Base-by-base conservation (phyloP, 2,329 filamentous ascomycete species). In the Diplodia sapinea region DNA sequence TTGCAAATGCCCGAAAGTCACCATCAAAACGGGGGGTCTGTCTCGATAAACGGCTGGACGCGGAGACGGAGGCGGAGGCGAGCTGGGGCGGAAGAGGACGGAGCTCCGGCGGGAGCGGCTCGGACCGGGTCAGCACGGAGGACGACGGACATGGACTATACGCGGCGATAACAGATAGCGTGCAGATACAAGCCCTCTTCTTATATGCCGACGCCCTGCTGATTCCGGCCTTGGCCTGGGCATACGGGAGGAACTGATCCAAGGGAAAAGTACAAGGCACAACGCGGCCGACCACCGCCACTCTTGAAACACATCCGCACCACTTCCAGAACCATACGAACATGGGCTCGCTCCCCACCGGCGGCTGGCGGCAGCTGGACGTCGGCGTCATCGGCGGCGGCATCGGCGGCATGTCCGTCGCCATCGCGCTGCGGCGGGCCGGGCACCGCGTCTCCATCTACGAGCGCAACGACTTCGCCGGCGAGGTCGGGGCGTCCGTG, bases 381-480 rank as follows among this genome's bases (percentile, higher is more conserved):
- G 70, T 84, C 57, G 83, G 75, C 47, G 77, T 86, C 2, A 74
- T 85, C 47, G 84, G 84, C 13, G 84, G 83, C 36, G 85, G 85
- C 7, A 84, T 86, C 65, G 85, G 85, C 29, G 85, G 86, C 49
- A 76, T 87, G 57, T 81, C 80, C 17, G 79, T 79, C 2, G 82
- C 83, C 0, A 83, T 85, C 57, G 81, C 85, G 1, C 79, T 88
- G 6, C 81, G 85, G 26, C 82, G 83, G 26, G 81, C 82, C 17
- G 86, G 86, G 61, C 85, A 87, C 73, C 75, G 78, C 4, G 84
- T 87, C 2, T 89, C 86, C 23, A 84, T 91, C 70, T 91, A 91
- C 73, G 89, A 90, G 74, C 85, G 85, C 47, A 82, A 84, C 40
- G 87, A 91, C 74, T 91, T 87, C 71, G 88, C 84, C 0, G 88